These are phyloP conservation scores for Wickerhamiella lipophila DNA, from an alignment of 805 yeast genomes.

Conservation along the genomic window DNA sequence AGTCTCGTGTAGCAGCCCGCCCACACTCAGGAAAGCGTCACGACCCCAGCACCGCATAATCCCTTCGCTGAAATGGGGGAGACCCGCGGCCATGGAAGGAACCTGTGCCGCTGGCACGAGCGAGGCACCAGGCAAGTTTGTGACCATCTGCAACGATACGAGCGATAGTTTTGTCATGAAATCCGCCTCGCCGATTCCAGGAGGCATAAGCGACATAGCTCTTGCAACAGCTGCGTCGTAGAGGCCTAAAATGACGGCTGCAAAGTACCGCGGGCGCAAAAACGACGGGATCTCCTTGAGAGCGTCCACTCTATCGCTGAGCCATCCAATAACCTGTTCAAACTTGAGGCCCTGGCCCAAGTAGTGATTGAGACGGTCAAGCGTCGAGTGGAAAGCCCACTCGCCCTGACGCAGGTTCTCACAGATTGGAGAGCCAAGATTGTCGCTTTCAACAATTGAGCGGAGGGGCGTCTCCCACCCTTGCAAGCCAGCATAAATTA, in stretches of 20 bases:
- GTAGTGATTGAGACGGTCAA: slow-evolving; percentile 48
- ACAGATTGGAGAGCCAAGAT: slow-evolving; percentile 74
- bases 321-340: slow-evolving; percentile 54
- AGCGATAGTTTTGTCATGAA: slow-evolving; percentile 72
- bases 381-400: slow-evolving; percentile 80
- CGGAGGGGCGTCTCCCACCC: slow-evolving; percentile 75
- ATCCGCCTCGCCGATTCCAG: slow-evolving; percentile 47
- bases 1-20: slow-evolving; percentile 70
- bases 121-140: slow-evolving; percentile 59
- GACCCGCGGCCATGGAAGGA: slow-evolving; percentile 86
- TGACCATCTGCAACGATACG: slow-evolving; percentile 80
- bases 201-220: slow-evolving; percentile 46
- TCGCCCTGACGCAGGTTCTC: slow-evolving; percentile 66
- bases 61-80: slow-evolving; percentile 83
- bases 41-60: slow-evolving; percentile 99
- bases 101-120: slow-evolving; percentile 46
- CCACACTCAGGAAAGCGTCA: slow-evolving; percentile 76
- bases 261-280: slow-evolving; percentile 76
- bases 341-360: slow-evolving; percentile 28
- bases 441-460: slow-evolving; percentile 50
- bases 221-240: slow-evolving; percentile 68
- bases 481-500: slow-evolving; percentile 81
- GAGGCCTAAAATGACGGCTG: slow-evolving; percentile 65
- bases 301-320: slow-evolving; percentile 47
- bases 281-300: slow-evolving; percentile 62